A percentile compares a stretch with the other conserved stretches of the same genome.
phyloP scores from a whole-genome alignment of 164 flowering plant species.

The Platanus orientalis region DNA sequence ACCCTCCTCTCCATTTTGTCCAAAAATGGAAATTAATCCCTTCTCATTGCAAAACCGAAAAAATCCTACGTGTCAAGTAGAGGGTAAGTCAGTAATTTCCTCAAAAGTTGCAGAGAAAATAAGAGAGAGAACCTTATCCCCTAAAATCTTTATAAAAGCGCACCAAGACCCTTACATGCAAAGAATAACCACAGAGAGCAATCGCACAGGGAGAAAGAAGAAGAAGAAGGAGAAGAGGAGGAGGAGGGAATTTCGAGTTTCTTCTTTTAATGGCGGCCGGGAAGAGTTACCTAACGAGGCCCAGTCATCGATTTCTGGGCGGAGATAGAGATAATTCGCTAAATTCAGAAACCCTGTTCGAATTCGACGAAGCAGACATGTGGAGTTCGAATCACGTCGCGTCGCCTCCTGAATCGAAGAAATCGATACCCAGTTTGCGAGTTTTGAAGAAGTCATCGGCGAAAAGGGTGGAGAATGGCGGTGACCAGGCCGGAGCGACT shows the following conservation, averaged over 20 bases:
- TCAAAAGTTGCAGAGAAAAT: not conserved
- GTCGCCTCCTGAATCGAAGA: slow-evolving; percentile 7
- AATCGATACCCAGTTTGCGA: slow-evolving; percentile 12
- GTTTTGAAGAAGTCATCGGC: slow-evolving; percentile 9
- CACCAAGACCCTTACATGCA: not conserved
- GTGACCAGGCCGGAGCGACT: not conserved
- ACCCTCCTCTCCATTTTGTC: not conserved
- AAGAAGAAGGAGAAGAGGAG: not conserved
- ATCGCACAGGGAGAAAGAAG: not conserved
- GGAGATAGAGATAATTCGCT: slow-evolving; percentile 6
- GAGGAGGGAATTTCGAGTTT: not conserved
- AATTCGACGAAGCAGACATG: slow-evolving; percentile 26
- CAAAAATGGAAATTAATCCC: not conserved
- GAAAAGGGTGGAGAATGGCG: slow-evolving; percentile 5
- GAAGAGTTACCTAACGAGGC: slow-evolving; percentile 10
- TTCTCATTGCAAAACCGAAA: not conserved
- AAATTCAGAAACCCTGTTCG: slow-evolving; percentile 10
- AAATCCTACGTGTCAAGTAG: not conserved
- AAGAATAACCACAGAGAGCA: not conserved
- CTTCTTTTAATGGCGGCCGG: slow-evolving; percentile 7
- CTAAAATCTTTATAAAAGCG: slow-evolving; percentile 12
- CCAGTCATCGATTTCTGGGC: slow-evolving; percentile 12
- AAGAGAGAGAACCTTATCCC: slow-evolving; percentile 11
- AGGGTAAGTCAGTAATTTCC: not conserved
- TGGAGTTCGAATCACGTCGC: slow-evolving; percentile 11